These are phyloP conservation scores for Euphorbia peplus DNA, from an alignment of 345 rosid genomes.

Conservation along the genomic window DNA sequence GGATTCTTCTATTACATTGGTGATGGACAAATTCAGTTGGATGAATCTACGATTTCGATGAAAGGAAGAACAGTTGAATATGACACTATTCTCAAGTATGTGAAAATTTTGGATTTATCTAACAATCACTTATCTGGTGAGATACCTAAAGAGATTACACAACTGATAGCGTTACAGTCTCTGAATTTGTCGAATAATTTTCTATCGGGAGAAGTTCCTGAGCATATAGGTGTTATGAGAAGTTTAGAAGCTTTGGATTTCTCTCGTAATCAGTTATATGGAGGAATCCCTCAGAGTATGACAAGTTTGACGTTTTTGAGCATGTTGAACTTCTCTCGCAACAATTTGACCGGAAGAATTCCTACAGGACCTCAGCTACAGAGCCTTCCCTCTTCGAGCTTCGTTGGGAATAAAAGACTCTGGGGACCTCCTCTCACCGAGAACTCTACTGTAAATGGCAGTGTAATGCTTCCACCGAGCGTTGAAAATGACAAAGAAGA, in stretches of 20 bases:
- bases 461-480: too few relatives aligned
- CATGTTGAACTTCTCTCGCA: background rate
- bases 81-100: background rate
- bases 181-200: constrained; percentile 2
- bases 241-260: background rate
- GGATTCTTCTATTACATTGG: background rate
- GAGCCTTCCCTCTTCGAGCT: background rate
- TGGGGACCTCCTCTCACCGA: background rate
- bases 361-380: background rate
- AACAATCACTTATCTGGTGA: background rate
- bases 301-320: background rate
- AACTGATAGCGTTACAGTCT: background rate
- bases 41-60: background rate
- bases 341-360: background rate
- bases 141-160: background rate
- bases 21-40: background rate
- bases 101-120: background rate
- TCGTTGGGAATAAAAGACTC: background rate
- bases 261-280: background rate
- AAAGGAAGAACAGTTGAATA: background rate
- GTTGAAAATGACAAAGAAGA: too few relatives aligned
- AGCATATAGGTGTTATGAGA: background rate
- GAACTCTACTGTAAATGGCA: background rate
- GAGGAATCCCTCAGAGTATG: background rate
- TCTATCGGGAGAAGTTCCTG: background rate